Percentiles rank a stretch among this genome's conserved stretches.
These are phyloP conservation scores for Carex kokanica DNA, from an alignment of 176 grass and related monocot genomes.

Conservation along the genomic window DNA sequence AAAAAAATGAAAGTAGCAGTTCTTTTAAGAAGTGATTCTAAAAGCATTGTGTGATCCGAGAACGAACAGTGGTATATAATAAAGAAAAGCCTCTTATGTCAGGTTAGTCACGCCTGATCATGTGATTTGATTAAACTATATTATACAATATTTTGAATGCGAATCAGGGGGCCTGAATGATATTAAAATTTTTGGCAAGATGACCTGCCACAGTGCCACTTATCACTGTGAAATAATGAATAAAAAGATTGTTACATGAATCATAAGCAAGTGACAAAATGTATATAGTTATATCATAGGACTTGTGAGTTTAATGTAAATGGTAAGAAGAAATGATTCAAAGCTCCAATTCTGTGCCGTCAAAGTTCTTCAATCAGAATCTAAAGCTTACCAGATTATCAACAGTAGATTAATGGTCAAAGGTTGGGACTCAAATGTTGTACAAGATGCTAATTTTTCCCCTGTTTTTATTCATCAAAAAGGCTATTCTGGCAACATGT, in stretches of 20 bases:
- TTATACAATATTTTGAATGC: constrained; percentile 9
- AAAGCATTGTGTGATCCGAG: constrained; percentile 9
- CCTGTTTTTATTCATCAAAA: background rate
- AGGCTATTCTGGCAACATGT: background rate
- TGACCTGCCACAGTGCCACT: constrained; percentile 21
- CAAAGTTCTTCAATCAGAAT: background rate
- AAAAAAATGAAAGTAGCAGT: background rate
- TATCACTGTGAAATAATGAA: background rate
- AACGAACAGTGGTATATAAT: background rate
- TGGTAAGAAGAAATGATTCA: background rate
- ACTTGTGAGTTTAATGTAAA: background rate
- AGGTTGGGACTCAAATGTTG: background rate
- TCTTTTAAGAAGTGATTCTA: background rate
- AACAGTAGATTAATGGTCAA: background rate
- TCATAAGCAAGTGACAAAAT: constrained; percentile 1
- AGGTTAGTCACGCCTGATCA: constrained; percentile 22
- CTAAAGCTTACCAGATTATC: background rate
- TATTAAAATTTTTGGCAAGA: constrained; percentile 23
- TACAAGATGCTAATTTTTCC: background rate
- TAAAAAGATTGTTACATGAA: constrained; percentile 7
- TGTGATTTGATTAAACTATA: constrained; percentile 22
- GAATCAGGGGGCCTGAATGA: constrained; percentile 5
- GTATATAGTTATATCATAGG: background rate
- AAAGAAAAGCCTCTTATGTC: constrained; percentile 15
- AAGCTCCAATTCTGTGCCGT: background rate